phyloP scores from a whole-genome alignment of 1,284 basidiomycete genomes.

The Gymnopus androsaceus region DNA sequence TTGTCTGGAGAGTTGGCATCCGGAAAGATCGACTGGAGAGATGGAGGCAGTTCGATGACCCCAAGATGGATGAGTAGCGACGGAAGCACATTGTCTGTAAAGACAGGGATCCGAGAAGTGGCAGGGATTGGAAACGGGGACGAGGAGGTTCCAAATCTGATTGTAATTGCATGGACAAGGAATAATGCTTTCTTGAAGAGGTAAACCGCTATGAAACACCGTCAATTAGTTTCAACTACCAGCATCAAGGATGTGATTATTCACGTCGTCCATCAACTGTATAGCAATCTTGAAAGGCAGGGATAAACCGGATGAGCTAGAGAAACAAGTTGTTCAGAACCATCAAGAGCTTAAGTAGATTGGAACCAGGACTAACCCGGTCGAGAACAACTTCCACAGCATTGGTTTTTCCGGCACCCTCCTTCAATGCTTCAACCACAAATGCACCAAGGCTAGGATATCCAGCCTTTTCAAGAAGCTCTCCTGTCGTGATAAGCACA shows the following conservation, averaged over 20 bases:
- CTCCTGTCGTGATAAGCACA: constrained; percentile 75
- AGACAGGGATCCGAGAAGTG: constrained; percentile 67
- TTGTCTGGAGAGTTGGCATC: constrained; percentile 38
- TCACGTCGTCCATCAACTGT: constrained; percentile 62
- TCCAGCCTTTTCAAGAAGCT: constrained; percentile 57
- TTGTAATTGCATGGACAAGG: constrained; percentile 68
- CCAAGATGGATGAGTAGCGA: constrained; percentile 80
- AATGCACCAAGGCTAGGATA: constrained; percentile 76
- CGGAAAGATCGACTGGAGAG: constrained; percentile 47
- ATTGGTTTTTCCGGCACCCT: constrained; percentile 42
- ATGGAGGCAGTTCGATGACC: constrained; percentile 65
- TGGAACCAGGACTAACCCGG: constrained; percentile 45
- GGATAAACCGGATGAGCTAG: constrained; percentile 73
- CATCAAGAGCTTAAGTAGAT: not conserved
- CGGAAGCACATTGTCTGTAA: constrained; percentile 86
- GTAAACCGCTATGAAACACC: constrained; percentile 62
- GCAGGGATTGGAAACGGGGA: constrained; percentile 63
- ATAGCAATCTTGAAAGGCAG: constrained; percentile 76
- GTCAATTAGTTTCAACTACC: constrained; percentile 1
- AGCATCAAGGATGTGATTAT: constrained; percentile 30
- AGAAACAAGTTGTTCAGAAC: constrained; percentile 17
- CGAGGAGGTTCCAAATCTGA: constrained; percentile 60
- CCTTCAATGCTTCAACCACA: constrained; percentile 64
- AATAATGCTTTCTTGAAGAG: constrained; percentile 90
- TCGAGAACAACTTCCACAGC: constrained; percentile 65